Evolutionary conservation across 306 rosid genomes (phyloP), one percentile per base, ranked within the genome.

Genomic region (Begonia loranthoides): DNA sequence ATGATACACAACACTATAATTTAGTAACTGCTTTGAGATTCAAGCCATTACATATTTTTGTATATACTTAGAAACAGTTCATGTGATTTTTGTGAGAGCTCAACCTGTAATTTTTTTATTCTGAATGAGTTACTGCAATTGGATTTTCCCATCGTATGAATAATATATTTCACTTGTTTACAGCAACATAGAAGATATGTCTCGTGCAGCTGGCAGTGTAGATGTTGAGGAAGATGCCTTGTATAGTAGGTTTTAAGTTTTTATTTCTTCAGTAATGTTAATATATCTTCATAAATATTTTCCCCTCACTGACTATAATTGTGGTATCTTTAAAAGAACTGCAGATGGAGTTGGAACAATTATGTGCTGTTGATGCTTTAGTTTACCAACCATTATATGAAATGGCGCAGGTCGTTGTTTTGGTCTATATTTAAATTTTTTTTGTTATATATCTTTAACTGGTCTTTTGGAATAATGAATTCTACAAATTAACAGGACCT

Each of bases 171-270:
- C 39, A 47, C 64, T 44, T 64, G 66, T 62, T 65, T 69, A 62
- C 87, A 89, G 97, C 74, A 89, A 89, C 67, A 89, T 89, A 57
- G 97, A 89, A 80, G 97, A 89, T 63, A 83, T 82, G 51, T 69
- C 90, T 60, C 95, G 97, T 21, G 87, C 78, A 45, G 95, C 95
- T 64, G 97, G 97, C 19, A 85, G 97, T 57, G 75, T 85, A 39
- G 87, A 89, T 67, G 49, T 89, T 52, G 94, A 85, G 56, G 97
- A 84, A 61, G 87, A 84, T 55, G 56, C 64, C 60, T 74, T 89
- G 68, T 71, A 79, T 46, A 79, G 97, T 89, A 89, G 62, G 97
- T 62, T 66, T 38, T 44, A 74, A 62, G 41, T 49, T 8, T 17
- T 50, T 39, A 34, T 50, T 13, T 50, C 28, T 50, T 60, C 22